Percentiles rank a stretch among this genome's conserved stretches.
phyloP scores from a whole-genome alignment of 768 basidiomycete species.

The Leucocoprinus birnbaumii region DNA sequence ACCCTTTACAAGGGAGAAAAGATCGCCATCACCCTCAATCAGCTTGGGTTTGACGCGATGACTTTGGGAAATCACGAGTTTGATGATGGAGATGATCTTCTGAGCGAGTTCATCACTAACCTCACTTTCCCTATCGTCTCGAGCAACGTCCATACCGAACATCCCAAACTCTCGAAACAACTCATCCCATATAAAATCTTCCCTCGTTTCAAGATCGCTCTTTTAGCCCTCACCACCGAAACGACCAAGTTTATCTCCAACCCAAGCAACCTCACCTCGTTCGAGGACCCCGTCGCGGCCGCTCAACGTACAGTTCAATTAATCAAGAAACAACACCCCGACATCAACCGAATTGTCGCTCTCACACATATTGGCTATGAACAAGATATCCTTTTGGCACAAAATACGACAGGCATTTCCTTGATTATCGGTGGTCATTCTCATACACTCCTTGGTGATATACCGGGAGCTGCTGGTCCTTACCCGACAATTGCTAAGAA shows the following conservation, averaged over 20 bases:
- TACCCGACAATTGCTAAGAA: constrained; percentile 44
- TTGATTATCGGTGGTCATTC: constrained; percentile 43
- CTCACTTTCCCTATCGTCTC: constrained; percentile 43
- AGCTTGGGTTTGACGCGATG: constrained; percentile 41
- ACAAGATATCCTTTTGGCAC: constrained; percentile 37
- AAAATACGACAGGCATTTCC: constrained; percentile 34
- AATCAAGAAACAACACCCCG: constrained; percentile 26
- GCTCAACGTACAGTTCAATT: constrained; percentile 34
- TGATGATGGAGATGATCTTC: constrained; percentile 37
- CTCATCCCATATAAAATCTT: constrained; percentile 39
- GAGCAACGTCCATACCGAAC: constrained; percentile 38
- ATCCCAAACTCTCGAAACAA: constrained; percentile 26
- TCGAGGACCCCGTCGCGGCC: constrained; percentile 34
- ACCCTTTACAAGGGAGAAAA: constrained; percentile 40
- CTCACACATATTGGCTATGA: constrained; percentile 47
- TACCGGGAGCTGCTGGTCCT: constrained; percentile 33
- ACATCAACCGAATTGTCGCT: constrained; percentile 37
- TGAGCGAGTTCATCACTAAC: constrained; percentile 34
- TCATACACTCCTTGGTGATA: constrained; percentile 41
- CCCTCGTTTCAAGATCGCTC: constrained; percentile 33
- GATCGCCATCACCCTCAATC: constrained; percentile 38
- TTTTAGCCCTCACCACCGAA: constrained; percentile 41
- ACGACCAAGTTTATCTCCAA: constrained; percentile 35
- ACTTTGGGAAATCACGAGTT: constrained; percentile 47
- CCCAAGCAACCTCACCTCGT: constrained; percentile 34